These are phyloP conservation scores for Phytophthora aleatoria DNA, from an alignment of 352 stramenopile genomes.

Conservation along the genomic window DNA sequence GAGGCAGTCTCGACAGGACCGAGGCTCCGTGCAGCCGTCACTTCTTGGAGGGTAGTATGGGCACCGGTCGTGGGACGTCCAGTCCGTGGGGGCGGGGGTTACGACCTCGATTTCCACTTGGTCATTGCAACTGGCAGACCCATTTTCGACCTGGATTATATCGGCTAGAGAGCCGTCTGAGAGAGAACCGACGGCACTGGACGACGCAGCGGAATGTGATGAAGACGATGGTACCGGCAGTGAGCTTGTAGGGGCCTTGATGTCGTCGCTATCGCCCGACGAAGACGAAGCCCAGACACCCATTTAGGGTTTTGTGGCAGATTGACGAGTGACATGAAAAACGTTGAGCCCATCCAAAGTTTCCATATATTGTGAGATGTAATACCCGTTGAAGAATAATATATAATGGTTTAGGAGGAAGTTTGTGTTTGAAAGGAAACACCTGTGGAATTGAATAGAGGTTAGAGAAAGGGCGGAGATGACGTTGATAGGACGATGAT, in stretches of 20 bases:
- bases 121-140: conserved; percentile 16
- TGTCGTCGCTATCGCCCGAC: conserved; percentile 9
- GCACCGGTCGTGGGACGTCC: conserved; percentile 33
- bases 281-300: conserved; percentile 13
- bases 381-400: conserved; percentile 3
- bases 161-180: conserved; percentile 1
- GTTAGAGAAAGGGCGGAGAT: conserved; percentile 3
- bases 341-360: conserved; percentile 7
- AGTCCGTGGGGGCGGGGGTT: conserved; percentile 24
- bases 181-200: neutral
- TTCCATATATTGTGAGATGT: conserved; percentile 1
- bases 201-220: conserved; percentile 11
- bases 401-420: neutral
- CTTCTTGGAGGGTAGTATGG: conserved; percentile 24
- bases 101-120: conserved; percentile 30
- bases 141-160: conserved; percentile 1
- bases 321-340: conserved; percentile 29
- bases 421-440: neutral
- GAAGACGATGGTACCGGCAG: conserved; percentile 10
- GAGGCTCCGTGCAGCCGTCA: conserved; percentile 49
- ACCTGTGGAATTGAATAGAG: conserved; percentile 2
- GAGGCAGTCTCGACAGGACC: conserved; percentile 67
- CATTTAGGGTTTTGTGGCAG: conserved; percentile 7
- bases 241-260: neutral
- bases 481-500: neutral